These are phyloP conservation scores for Boletus reticuloceps DNA, from an alignment of 768 basidiomycete genomes.

Conservation along the genomic window DNA sequence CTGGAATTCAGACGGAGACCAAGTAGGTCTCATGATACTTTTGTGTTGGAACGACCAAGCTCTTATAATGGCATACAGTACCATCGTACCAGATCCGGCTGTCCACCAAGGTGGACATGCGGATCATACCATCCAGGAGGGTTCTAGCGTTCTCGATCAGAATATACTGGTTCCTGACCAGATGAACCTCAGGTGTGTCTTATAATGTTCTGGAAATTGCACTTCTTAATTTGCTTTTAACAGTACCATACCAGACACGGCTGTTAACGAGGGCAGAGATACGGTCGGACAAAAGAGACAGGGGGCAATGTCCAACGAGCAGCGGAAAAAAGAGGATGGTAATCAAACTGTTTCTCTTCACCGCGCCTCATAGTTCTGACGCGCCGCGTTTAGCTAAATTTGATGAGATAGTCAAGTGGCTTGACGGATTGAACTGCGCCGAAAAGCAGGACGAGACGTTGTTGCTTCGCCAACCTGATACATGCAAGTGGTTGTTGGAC, in stretches of 20 bases:
- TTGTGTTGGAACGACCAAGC: too few species aligned
- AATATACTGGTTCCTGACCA: too few species aligned
- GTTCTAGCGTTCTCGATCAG: too few species aligned
- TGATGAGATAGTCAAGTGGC: not conserved
- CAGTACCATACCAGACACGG: not conserved
- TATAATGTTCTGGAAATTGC: not conserved
- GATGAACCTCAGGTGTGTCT: not conserved
- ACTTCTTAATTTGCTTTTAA: not conserved
- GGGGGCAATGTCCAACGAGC: not conserved
- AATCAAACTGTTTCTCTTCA: too few species aligned
- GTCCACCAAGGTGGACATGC: too few species aligned
- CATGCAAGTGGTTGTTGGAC: conserved; percentile 1
- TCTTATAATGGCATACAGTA: too few species aligned
- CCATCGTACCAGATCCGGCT: too few species aligned
- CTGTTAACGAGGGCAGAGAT: not conserved
- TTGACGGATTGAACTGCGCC: not conserved
- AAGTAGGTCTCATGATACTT: not conserved
- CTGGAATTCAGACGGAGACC: not conserved
- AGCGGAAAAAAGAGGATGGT: not conserved
- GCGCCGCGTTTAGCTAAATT: too few species aligned
- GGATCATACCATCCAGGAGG: too few species aligned
- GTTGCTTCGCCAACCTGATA: not conserved
- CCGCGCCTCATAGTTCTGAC: not conserved
- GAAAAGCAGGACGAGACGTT: not conserved
- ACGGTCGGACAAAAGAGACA: too few species aligned